Evolutionary conservation across 2,329 filamentous ascomycete genomes (phyloP), one percentile per base, ranked within the genome.

Genomic region (Penicillium brevicompactum): DNA sequence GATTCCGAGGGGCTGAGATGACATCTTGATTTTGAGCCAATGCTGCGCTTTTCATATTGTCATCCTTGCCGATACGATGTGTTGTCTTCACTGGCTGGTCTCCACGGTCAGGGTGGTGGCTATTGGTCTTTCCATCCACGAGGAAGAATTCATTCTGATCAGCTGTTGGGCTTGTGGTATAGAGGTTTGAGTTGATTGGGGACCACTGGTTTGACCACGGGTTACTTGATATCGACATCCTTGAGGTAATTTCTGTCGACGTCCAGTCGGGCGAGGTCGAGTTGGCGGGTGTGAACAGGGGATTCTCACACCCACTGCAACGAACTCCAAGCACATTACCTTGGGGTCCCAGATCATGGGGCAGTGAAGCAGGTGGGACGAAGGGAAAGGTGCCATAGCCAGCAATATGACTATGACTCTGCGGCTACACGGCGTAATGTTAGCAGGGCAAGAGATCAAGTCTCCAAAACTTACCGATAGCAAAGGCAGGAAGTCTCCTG

Each of bases 101-200:
- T 8, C 63, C 69, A 16, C 58, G 38, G 46, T 67, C 65, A 2
- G 66, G 68, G 30, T 58, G 58, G 5, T 55, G 52, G 42, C 55
- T 60, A 42, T 46, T 62, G 10, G 59, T 60, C 51, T 71, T 73
- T 44, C 67, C 67, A 31, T 71, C 68, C 5, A 64, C 62, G 44
- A 64, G 53, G 44, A 66, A 71, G 49, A 65, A 70, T 46, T 70
- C 70, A 18, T 72, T 62, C 37, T 58, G 49, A 13, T 58, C 41
- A 10, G 40, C 32, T 11, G 31, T 27, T 13, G 47, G 53, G 6
- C 50, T 49, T 4, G 62, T 18, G 24, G 67, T 67, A 5, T 63
- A 50, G 11, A 67, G 51, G 6, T 66, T 62, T 16, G 55, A 59
- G n/a, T 59, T 54, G 1, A 59, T 42, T 6, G 62, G 61, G 1